These are phyloP conservation scores for Trichoderma sp. DNA, from an alignment of 2,329 filamentous ascomycete species.

Conservation along the genomic window DNA sequence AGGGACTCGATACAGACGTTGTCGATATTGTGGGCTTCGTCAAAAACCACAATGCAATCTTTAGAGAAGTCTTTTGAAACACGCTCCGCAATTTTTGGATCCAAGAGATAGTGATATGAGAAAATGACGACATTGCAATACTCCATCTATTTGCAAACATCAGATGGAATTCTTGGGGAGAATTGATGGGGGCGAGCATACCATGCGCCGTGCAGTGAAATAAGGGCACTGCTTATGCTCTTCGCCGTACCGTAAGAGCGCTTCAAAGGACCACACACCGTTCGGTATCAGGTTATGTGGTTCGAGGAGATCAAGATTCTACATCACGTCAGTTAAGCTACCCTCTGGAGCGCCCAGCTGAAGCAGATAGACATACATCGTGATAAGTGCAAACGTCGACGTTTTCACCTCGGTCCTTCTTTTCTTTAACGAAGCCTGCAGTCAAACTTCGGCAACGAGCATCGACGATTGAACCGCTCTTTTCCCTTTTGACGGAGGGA, in stretches of 20 bases:
- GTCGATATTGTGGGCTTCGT: conserved; percentile 98
- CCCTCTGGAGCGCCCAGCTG: no score
- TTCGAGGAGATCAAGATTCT: conserved; percentile 92
- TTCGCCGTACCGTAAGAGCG: conserved; percentile 83
- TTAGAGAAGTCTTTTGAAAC: conserved; percentile 96
- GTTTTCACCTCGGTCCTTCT: conserved; percentile 91
- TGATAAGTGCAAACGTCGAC: conserved; percentile 95
- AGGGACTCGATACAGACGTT: conserved; percentile 98
- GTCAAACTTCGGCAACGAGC: conserved; percentile 94
- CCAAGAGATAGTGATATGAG: conserved; percentile 96
- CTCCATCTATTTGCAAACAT: conserved; percentile 65
- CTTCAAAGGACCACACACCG: conserved; percentile 93
- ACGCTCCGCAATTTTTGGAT: conserved; percentile 94
- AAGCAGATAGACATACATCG: conserved; percentile 57
- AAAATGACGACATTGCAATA: conserved; percentile 99
- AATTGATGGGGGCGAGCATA: conserved; percentile 34
- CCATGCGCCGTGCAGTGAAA: conserved; percentile 93
- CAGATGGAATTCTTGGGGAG: background rate
- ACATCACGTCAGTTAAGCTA: background rate
- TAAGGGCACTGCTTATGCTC: conserved; percentile 97
- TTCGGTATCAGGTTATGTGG: conserved; percentile 92
- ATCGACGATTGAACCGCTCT: conserved; percentile 91
- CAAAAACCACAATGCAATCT: conserved; percentile 97
- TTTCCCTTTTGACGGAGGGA: conserved; percentile 92
- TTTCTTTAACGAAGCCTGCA: conserved; percentile 95